These are phyloP conservation scores for Trichodelitschia bisporula DNA, from an alignment of 495 filamentous ascomycete species.

Conservation along the genomic window DNA sequence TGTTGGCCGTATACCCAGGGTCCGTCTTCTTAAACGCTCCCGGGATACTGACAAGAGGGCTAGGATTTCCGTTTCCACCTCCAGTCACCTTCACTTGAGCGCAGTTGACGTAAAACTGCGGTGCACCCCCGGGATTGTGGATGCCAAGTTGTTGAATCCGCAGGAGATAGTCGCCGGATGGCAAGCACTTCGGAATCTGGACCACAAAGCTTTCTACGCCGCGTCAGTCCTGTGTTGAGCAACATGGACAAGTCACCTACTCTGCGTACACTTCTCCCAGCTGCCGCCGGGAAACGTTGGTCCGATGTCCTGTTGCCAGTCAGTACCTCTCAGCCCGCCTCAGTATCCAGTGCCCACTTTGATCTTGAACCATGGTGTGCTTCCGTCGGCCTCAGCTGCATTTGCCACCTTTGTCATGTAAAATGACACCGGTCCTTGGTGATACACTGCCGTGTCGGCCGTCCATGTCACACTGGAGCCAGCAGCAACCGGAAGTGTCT, in stretches of 20 bases:
- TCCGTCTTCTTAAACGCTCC: slow-evolving; percentile 9
- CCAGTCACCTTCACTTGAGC: slow-evolving; percentile 11
- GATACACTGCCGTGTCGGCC: slow-evolving; percentile 26
- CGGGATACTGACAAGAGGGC: slow-evolving; percentile 7
- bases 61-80: slow-evolving; percentile 10
- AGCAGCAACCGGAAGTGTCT: slow-evolving; percentile 22
- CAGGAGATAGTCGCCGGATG: slow-evolving; percentile 10
- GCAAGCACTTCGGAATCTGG: slow-evolving; percentile 8
- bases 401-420: slow-evolving; percentile 14
- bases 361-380: slow-evolving; percentile 11
- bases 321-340: no score
- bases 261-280: slow-evolving; percentile 5
- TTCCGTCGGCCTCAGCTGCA: slow-evolving; percentile 9
- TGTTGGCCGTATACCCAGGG: slow-evolving; percentile 5
- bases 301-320: slow-evolving; percentile 15
- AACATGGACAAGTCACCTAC: no score
- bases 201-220: slow-evolving; percentile 19
- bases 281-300: slow-evolving; percentile 4
- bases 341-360: no score
- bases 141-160: slow-evolving; percentile 16
- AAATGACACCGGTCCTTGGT: slow-evolving; percentile 31
- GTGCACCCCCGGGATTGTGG: slow-evolving; percentile 24
- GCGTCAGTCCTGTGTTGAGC: no score
- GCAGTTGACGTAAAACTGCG: slow-evolving; percentile 24
- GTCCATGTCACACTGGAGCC: slow-evolving; percentile 26